Evolutionary conservation across 1,284 basidiomycete species (phyloP), one percentile per base, ranked within the genome.

Genomic region (Puccinia polysora): DNA sequence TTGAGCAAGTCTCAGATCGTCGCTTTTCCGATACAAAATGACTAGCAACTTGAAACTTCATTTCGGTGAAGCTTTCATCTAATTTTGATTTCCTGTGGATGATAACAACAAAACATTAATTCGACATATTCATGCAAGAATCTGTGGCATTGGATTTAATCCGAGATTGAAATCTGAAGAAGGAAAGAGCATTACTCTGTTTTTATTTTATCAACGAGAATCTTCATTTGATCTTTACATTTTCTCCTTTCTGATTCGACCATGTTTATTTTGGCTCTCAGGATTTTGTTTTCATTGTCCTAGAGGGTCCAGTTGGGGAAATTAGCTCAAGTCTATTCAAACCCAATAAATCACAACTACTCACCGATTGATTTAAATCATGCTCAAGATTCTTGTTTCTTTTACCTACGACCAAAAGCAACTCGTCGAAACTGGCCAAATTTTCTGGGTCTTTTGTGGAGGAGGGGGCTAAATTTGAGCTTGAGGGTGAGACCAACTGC

Each of bases 41-140:
- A 4, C 47, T 43, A 43, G 38, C 20, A 1, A 63, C 2, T 63
- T 63, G 60, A 28, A 34, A 12, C 30, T 63, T 63, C 60, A 63
- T 47, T 63, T 47, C 43, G 38, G 10, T 30, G 18, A 63, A 47
- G n/a, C 47, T 63, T 32, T 63, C 30, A 15, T 63, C 60, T 8
- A 63, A 25, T n/a, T 58, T 58, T 23, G 10, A 34, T 58, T 58
- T 58, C 56, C 56, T 58, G 2, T 23, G 34, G n/a, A n/a, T n/a
- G n/a, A n/a, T n/a, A n/a, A n/a, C n/a, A 38, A 38, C 36, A 23
- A 34, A 58, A 40, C 15, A 53, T 34, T 3, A 10, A n/a, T 38
- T 7, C 43, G n/a, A n/a, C n/a, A n/a, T n/a, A n/a, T n/a, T n/a
- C n/a, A 40, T 8, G 15, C 25, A 10, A n/a, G 15, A 52, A 15